Evolutionary conservation across 2,329 filamentous ascomycete species (phyloP).

Genomic region (Fusarium secorum): DNA sequence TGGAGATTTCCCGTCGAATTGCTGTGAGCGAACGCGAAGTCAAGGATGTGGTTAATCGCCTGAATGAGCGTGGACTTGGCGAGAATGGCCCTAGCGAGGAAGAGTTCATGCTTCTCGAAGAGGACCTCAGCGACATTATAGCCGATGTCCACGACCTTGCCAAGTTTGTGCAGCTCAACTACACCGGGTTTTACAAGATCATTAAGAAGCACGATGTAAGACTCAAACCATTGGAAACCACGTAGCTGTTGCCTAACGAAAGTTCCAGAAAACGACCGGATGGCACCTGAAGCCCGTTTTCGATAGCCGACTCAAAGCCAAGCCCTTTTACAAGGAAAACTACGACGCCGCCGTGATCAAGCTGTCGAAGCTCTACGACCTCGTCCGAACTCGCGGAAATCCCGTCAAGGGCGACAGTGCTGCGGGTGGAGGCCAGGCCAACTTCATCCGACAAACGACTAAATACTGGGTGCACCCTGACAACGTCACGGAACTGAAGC

Average conservation of each 20-base stretch:
- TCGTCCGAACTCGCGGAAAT: slow-evolving; percentile 91
- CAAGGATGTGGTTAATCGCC: slow-evolving; percentile 79
- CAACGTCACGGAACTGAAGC: slow-evolving; percentile 97
- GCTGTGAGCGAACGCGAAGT: slow-evolving; percentile 89
- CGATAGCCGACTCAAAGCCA: slow-evolving; percentile 89
- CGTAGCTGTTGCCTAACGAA: slow-evolving; percentile 30
- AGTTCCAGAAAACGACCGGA: slow-evolving; percentile 81
- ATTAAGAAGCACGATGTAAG: slow-evolving; percentile 98
- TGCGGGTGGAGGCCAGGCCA: slow-evolving; percentile 90
- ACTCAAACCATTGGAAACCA: neutral
- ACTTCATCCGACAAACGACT: slow-evolving; percentile 95
- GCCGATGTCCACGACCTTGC: slow-evolving; percentile 97
- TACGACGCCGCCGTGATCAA: slow-evolving; percentile 96
- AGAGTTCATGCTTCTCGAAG: slow-evolving; percentile 92
- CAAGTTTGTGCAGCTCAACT: slow-evolving; percentile 98
- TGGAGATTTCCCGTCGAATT: slow-evolving; percentile 93
- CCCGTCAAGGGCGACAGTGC: slow-evolving; percentile 91
- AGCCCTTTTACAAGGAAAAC: slow-evolving; percentile 98
- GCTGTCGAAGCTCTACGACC: slow-evolving; percentile 92
- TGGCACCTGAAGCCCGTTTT: slow-evolving; percentile 98
- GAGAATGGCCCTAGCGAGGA: slow-evolving; percentile 78
- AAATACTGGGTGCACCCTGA: slow-evolving; percentile 99
- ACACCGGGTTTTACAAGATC: slow-evolving; percentile 99
- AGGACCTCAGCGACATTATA: slow-evolving; percentile 96
- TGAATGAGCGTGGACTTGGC: slow-evolving; percentile 68